A percentile compares a stretch with the other conserved stretches of the same genome.
These are phyloP conservation scores for Ustilago nuda DNA, from an alignment of 1,284 basidiomycete genomes.

Conservation along the genomic window DNA sequence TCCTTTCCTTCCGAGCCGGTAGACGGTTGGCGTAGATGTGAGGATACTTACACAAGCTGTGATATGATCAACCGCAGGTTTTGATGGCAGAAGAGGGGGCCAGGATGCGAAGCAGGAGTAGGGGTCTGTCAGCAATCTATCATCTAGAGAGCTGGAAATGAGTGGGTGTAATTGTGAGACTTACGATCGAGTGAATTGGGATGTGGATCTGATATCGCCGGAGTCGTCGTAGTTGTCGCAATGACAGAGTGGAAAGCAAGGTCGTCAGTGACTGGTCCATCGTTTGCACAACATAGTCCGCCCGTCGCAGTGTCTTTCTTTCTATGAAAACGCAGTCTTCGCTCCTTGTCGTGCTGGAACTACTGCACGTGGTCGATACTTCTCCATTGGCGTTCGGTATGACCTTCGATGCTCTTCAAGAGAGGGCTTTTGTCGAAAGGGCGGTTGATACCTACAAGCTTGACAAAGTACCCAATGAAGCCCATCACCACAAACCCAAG, in stretches of 20 bases:
- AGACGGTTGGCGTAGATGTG: background rate
- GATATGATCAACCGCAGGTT: background rate
- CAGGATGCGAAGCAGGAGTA: background rate
- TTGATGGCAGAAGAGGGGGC: background rate
- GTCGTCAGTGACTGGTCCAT: conserved; percentile 3
- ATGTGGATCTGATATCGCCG: conserved; percentile 60
- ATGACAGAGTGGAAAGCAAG: background rate
- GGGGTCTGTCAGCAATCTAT: background rate
- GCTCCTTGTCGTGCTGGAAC: background rate
- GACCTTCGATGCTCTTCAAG: no score
- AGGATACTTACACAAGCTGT: conserved; percentile 38
- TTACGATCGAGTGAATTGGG: conserved; percentile 69
- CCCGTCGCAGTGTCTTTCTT: background rate
- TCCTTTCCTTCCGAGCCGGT: background rate
- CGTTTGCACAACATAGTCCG: background rate
- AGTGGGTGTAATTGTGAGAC: conserved; percentile 19
- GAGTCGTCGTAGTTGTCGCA: background rate
- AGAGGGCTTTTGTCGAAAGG: background rate
- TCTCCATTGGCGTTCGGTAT: background rate
- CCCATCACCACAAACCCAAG: conserved; percentile 69
- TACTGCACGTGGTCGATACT: background rate
- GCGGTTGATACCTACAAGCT: conserved; percentile 53
- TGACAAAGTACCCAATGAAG: conserved; percentile 69
- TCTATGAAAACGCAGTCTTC: background rate
- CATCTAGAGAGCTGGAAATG: background rate